Evolutionary conservation across 1,139 yeast genomes (phyloP).

Genomic region (Pichia inconspicua): DNA sequence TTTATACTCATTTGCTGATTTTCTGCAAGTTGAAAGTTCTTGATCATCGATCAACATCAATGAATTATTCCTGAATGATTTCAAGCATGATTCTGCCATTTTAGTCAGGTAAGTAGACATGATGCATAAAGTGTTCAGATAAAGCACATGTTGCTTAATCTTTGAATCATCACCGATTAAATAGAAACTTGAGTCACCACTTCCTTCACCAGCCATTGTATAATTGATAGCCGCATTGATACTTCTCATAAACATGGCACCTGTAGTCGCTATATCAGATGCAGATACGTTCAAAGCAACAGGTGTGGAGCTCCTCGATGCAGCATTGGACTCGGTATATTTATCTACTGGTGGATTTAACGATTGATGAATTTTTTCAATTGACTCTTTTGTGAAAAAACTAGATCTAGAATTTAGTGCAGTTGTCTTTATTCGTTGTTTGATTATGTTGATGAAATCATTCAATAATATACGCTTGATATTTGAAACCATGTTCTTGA

Average conservation of each 20-base stretch:
- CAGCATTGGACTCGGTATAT: conserved; percentile 5
- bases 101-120: conserved; percentile 49
- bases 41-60: conserved; percentile 26
- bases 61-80: conserved; percentile 19
- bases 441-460: conserved; percentile 39
- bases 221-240: conserved; percentile 28
- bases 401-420: conserved; percentile 42
- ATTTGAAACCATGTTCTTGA: conserved; percentile 43
- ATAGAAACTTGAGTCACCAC: conserved; percentile 24
- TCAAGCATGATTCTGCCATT: conserved; percentile 30
- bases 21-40: conserved; percentile 18
- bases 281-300: conserved; percentile 25
- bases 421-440: conserved; percentile 48
- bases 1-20: conserved; percentile 16
- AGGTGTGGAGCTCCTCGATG: conserved; percentile 13
- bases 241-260: conserved; percentile 26
- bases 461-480: conserved; percentile 38
- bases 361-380: conserved; percentile 14
- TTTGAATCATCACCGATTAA: conserved; percentile 28
- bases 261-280: conserved; percentile 20
- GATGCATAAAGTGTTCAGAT: conserved; percentile 47
- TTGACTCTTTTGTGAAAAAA: conserved; percentile 17
- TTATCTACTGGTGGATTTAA: conserved; percentile 7
- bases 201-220: conserved; percentile 21
- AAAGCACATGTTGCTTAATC: conserved; percentile 42